phyloP scores from a whole-genome alignment of 164 flowering plant species.

The Pachysandra terminalis region DNA sequence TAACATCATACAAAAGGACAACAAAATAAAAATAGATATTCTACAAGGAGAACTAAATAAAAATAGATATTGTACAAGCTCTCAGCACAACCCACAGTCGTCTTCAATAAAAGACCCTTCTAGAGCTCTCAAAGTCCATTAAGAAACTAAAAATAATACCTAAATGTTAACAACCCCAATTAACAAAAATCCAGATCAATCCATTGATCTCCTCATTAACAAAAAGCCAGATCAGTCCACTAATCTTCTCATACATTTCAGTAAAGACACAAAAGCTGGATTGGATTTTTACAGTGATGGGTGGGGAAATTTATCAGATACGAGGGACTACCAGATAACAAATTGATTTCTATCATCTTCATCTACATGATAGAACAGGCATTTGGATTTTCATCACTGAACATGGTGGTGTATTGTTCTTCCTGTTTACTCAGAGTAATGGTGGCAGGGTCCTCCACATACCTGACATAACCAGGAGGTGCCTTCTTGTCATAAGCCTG shows the following conservation, averaged over 20 bases:
- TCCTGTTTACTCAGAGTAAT: slow-evolving; percentile 27
- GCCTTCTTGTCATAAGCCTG: slow-evolving; percentile 70
- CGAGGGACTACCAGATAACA: background rate
- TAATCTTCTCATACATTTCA: background rate
- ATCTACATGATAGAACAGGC: slow-evolving; percentile 64
- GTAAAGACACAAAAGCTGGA: background rate
- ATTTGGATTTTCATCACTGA: slow-evolving; percentile 75
- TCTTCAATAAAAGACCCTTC: slow-evolving; percentile 9
- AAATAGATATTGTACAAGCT: slow-evolving; percentile 7
- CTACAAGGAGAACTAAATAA: slow-evolving; percentile 2
- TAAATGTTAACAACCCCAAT: background rate
- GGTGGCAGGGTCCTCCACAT: slow-evolving; percentile 28
- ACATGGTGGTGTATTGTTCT: slow-evolving; percentile 49
- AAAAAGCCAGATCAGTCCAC: background rate
- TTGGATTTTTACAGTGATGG: slow-evolving; percentile 11
- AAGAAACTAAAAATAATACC: slow-evolving; percentile 1
- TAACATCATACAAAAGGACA: slow-evolving; percentile 5
- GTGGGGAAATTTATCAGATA: background rate
- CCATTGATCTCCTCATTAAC: background rate
- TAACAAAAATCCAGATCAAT: background rate
- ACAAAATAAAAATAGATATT: slow-evolving; percentile 3
- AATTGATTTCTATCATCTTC: background rate
- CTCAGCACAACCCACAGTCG: slow-evolving; percentile 15
- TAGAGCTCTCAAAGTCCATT: background rate
- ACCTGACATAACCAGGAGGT: slow-evolving; percentile 68